These are phyloP conservation scores for Termitomyces sp. DNA, from an alignment of 768 basidiomycete genomes.

Conservation along the genomic window DNA sequence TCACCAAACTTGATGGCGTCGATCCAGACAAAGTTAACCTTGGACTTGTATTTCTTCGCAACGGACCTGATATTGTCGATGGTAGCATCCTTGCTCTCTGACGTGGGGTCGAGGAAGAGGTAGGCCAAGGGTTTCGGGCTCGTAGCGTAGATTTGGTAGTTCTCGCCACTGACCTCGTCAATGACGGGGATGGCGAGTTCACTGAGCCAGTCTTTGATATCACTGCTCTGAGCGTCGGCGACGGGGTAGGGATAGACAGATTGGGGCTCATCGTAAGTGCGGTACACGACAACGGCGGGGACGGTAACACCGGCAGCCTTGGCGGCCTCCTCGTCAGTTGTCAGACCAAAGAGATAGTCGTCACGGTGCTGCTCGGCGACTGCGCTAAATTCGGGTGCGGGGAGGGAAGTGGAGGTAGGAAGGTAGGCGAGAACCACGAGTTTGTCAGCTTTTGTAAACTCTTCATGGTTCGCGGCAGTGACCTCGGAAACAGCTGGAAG, in stretches of 20 bases:
- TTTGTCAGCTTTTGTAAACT: constrained; percentile 87
- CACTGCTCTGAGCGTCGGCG: constrained; percentile 48
- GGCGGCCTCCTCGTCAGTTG: constrained; percentile 67
- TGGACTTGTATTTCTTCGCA: constrained; percentile 77
- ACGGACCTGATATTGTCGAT: constrained; percentile 71
- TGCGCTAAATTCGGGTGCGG: constrained; percentile 69
- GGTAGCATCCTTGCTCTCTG: constrained; percentile 57
- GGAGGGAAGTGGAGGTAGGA: constrained; percentile 64
- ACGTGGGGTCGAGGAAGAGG: constrained; percentile 84
- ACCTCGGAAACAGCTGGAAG: constrained; percentile 90
- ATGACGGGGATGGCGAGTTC: constrained; percentile 84
- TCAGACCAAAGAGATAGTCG: constrained; percentile 87
- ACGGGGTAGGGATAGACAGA: constrained; percentile 65
- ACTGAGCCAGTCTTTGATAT: constrained; percentile 75
- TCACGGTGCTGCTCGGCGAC: constrained; percentile 89
- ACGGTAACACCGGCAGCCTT: constrained; percentile 69
- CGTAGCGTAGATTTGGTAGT: constrained; percentile 81
- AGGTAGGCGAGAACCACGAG: constrained; percentile 88
- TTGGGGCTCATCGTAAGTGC: constrained; percentile 83
- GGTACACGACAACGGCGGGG: constrained; percentile 90
- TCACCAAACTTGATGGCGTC: constrained; percentile 94
- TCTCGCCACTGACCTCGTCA: constrained; percentile 92
- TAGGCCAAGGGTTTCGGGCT: constrained; percentile 90
- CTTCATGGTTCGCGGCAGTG: constrained; percentile 68
- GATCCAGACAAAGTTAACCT: constrained; percentile 98